These are phyloP conservation scores for Kwoniella botswanensis DNA, from an alignment of 768 basidiomycete genomes.

Conservation along the genomic window DNA sequence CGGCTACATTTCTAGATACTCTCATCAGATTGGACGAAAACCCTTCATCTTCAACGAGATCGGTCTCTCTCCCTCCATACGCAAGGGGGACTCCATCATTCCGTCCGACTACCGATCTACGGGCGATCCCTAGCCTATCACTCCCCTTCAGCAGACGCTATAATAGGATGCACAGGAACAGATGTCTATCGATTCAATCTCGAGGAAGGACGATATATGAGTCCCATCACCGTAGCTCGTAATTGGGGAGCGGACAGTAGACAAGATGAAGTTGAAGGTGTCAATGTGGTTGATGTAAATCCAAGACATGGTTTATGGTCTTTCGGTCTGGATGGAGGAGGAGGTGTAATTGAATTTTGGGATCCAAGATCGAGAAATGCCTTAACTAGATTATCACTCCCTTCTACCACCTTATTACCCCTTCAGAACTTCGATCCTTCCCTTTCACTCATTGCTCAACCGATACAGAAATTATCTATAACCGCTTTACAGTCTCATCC, in stretches of 20 bases:
- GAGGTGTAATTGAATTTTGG: slow-evolving; percentile 90
- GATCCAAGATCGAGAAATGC: slow-evolving; percentile 81
- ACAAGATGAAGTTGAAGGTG: slow-evolving; percentile 69
- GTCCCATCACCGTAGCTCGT: slow-evolving; percentile 64
- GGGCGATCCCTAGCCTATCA: slow-evolving; percentile 92
- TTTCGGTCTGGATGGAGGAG: slow-evolving; percentile 79
- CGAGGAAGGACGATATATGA: slow-evolving; percentile 92
- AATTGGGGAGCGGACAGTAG: slow-evolving; percentile 54
- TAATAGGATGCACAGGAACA: slow-evolving; percentile 79
- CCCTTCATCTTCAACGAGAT: slow-evolving; percentile 94
- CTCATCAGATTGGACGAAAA: slow-evolving; percentile 98
- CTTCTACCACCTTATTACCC: slow-evolving; percentile 49
- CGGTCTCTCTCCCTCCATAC: slow-evolving; percentile 94
- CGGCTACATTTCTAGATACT: slow-evolving; percentile 67
- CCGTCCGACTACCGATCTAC: slow-evolving; percentile 90
- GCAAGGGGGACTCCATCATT: slow-evolving; percentile 89
- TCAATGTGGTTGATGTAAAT: slow-evolving; percentile 91
- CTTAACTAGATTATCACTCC: slow-evolving; percentile 56
- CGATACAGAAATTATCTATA: slow-evolving; percentile 64
- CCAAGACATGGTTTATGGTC: slow-evolving; percentile 86
- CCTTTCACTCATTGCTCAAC: slow-evolving; percentile 25
- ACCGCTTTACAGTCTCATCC: slow-evolving; percentile 81
- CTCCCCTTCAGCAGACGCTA: slow-evolving; percentile 88
- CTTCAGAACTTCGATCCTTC: slow-evolving; percentile 29
- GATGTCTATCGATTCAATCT: slow-evolving; percentile 94